Evolutionary conservation across 768 basidiomycete genomes (phyloP).

Genomic region (Boletus edulis): DNA sequence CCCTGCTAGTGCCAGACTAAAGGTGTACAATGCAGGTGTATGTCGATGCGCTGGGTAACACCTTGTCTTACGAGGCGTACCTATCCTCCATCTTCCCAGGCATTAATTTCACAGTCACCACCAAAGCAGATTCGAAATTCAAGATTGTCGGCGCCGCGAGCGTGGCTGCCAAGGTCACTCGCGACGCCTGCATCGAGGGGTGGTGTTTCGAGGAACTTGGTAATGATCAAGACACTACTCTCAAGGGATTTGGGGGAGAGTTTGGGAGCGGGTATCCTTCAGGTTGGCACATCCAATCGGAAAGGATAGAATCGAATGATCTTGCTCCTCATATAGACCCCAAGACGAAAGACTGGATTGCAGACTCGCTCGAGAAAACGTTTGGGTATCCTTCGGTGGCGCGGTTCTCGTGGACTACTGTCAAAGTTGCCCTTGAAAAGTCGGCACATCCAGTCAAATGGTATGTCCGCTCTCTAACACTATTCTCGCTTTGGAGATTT

Average conservation of each 20-base stretch:
- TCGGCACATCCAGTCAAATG: constrained; percentile 78
- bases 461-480: constrained; percentile 38
- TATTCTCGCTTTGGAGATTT: not conserved
- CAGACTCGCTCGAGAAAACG: constrained; percentile 70
- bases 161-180: constrained; percentile 96
- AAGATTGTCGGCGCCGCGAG: constrained; percentile 97
- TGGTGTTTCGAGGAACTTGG: constrained; percentile 77
- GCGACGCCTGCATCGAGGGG: constrained; percentile 84
- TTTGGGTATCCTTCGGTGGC: constrained; percentile 92
- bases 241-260: constrained; percentile 30
- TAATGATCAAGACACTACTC: constrained; percentile 1
- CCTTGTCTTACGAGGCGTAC: constrained; percentile 80
- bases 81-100: constrained; percentile 79
- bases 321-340: constrained; percentile 59
- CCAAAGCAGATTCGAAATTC: constrained; percentile 94
- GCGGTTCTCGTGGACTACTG: constrained; percentile 94
- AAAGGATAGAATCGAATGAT: not conserved
- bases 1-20: not conserved
- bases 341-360: constrained; percentile 87
- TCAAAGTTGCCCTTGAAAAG: constrained; percentile 82
- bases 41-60: constrained; percentile 92
- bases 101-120: constrained; percentile 83
- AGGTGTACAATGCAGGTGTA: constrained; percentile 56
- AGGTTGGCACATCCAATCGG: constrained; percentile 41
- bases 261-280: constrained; percentile 92